These are phyloP conservation scores for Tillandsia leiboldiana DNA, from an alignment of 176 grass and related monocot species.

Conservation along the genomic window DNA sequence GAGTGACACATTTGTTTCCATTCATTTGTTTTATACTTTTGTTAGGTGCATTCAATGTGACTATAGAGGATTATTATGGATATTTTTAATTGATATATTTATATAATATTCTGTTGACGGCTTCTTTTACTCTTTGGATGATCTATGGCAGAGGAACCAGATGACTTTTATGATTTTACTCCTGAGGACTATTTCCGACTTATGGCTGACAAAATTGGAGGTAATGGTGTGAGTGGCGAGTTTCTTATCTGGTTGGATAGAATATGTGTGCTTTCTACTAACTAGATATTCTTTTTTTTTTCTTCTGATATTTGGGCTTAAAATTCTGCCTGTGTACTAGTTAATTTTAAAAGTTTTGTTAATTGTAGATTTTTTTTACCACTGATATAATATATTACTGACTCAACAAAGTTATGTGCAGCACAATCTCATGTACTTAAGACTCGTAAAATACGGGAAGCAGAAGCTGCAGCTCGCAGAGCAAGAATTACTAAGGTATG, in stretches of 20 bases:
- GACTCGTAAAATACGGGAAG: slow-evolving; percentile 82
- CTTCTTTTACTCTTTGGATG: no score
- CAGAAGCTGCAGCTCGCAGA: slow-evolving; percentile 67
- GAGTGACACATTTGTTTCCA: not conserved
- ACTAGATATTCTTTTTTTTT: not conserved
- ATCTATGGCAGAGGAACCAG: slow-evolving; percentile 50
- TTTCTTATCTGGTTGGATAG: not conserved
- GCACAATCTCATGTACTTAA: slow-evolving; percentile 66
- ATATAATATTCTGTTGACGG: not conserved
- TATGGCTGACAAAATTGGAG: slow-evolving; percentile 52
- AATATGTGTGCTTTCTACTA: not conserved
- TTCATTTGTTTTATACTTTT: no score
- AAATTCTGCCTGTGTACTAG: not conserved
- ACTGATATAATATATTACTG: slow-evolving; percentile 6
- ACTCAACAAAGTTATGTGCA: slow-evolving; percentile 25
- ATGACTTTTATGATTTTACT: slow-evolving; percentile 90
- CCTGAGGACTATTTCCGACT: slow-evolving; percentile 68
- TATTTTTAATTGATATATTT: no score
- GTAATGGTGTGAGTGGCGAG: slow-evolving; percentile 20
- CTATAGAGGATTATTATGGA: not conserved
- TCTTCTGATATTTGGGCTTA: not conserved
- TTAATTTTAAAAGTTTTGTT: not conserved
- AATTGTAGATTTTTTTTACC: not conserved
- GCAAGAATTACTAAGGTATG: slow-evolving; percentile 70
- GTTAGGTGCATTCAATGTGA: not conserved